Conservation (phyloP, 2,329 filamentous ascomycete species). For the Ilyonectria robusta region DNA sequence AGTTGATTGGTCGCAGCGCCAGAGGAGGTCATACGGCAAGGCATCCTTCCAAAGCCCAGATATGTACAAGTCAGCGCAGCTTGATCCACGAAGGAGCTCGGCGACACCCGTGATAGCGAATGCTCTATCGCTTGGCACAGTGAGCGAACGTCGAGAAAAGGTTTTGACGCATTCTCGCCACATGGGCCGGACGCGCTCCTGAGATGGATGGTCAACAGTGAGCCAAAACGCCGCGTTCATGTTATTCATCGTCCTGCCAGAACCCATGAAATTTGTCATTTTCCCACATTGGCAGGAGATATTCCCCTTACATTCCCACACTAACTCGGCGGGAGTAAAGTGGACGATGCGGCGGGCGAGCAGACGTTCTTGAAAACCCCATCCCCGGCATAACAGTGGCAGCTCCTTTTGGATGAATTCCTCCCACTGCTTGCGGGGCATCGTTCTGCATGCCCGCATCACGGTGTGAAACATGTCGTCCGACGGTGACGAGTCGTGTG, state of each 20-base stretch:
- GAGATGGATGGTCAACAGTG: background rate
- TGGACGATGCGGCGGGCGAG: background rate
- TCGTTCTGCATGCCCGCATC: slow-evolving; percentile 4
- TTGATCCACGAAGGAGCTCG: background rate
- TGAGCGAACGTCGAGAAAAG: slow-evolving; percentile 2
- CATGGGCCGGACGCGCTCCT: background rate
- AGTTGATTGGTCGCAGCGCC: background rate
- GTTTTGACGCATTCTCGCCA: slow-evolving; percentile 4
- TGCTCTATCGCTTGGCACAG: background rate
- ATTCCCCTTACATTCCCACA: background rate
- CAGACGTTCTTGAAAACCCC: slow-evolving; percentile 1
- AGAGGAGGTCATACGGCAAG: background rate
- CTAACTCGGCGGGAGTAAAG: background rate
- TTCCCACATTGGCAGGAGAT: background rate
- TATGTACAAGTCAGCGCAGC: background rate
- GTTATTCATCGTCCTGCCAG: background rate
- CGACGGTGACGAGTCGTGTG: background rate
- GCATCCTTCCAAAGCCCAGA: background rate
- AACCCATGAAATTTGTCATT: background rate
- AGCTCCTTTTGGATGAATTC: background rate
- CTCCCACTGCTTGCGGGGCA: background rate
- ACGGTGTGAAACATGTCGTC: background rate
- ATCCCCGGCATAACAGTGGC: slow-evolving; percentile 1
- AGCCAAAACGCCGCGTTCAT: slow-evolving; percentile 3
- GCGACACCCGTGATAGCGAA: background rate